Percentiles rank a stretch among this genome's conserved stretches.
Conservation (phyloP, 441 rosid genomes). For the Erodium texanum region DNA sequence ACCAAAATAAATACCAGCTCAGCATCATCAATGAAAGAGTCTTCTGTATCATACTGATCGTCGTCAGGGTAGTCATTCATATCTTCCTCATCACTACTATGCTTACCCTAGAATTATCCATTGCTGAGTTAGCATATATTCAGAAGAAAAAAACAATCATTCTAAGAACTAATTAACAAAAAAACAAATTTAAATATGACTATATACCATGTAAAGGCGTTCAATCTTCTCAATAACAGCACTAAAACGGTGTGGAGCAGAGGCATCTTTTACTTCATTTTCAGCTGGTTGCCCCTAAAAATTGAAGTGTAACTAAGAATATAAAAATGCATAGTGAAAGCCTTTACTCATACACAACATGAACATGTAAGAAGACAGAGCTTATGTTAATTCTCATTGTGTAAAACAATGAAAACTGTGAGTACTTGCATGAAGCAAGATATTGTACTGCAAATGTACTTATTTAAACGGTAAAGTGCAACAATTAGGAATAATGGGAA, state of each 20-base stretch:
- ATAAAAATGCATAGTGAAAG: conserved; percentile 1
- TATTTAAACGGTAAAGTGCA: no score
- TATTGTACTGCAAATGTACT: no score
- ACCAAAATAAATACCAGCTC: conserved; percentile 66
- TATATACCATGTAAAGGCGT: conserved; percentile 77
- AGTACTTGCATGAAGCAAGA: no score
- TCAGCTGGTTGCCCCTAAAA: conserved; percentile 50
- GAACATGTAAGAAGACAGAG: no score
- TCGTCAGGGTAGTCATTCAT: conserved; percentile 83
- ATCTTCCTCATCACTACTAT: conserved; percentile 95
- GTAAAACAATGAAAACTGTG: no score
- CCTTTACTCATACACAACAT: not conserved
- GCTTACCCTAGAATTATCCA: conserved; percentile 50
- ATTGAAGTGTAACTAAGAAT: conserved; percentile 16
- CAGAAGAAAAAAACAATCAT: no score
- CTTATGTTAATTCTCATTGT: not conserved
- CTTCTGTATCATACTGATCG: conserved; percentile 95
- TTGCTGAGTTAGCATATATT: conserved; percentile 18
- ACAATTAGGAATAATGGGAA: no score
- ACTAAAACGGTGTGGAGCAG: conserved; percentile 67
- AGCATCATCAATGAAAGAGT: conserved; percentile 91
- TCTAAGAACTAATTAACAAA: no score
- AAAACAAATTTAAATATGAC: not conserved
- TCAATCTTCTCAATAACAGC: conserved; percentile 99
- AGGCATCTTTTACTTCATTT: conserved; percentile 44